Percentiles rank a stretch among this genome's conserved stretches.
These are phyloP conservation scores for Astrephomene gubernaculifera DNA, from an alignment of 139 green algal genomes.

Conservation along the genomic window DNA sequence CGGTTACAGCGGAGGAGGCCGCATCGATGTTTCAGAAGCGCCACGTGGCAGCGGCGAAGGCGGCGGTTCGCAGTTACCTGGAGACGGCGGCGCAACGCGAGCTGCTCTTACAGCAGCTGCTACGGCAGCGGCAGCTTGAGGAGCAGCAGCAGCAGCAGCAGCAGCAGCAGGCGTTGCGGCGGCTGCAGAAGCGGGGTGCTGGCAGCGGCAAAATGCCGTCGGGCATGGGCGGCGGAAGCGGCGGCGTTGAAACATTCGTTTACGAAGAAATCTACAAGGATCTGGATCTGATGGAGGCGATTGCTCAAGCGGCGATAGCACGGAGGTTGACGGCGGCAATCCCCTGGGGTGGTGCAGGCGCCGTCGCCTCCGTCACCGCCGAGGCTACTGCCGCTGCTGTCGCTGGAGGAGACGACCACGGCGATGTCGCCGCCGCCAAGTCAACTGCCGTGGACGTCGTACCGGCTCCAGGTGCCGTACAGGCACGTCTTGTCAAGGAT, in stretches of 20 bases:
- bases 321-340: not conserved
- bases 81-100: not conserved
- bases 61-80: not conserved
- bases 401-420: no score
- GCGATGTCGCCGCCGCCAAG: no score
- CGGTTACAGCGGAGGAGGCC: not conserved
- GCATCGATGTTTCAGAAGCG: not conserved
- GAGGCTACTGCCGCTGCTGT: no score
- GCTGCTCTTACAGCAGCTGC: not conserved
- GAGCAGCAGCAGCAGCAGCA: not conserved
- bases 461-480: no score
- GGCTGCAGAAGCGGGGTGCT: not conserved
- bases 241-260: not conserved
- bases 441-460: no score
- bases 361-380: no score
- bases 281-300: not conserved
- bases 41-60: not conserved
- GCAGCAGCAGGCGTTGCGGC: slow-evolving; percentile 4
- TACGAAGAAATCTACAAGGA: not conserved
- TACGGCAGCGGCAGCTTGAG: not conserved
- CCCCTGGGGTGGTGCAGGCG: no score
- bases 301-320: no score
- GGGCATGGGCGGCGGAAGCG: not conserved
- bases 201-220: not conserved
- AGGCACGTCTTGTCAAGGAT: no score